A percentile compares a stretch with the other conserved stretches of the same genome.
Conservation (phyloP, 2,329 filamentous ascomycete species). For the Trichoderma lentiforme region DNA sequence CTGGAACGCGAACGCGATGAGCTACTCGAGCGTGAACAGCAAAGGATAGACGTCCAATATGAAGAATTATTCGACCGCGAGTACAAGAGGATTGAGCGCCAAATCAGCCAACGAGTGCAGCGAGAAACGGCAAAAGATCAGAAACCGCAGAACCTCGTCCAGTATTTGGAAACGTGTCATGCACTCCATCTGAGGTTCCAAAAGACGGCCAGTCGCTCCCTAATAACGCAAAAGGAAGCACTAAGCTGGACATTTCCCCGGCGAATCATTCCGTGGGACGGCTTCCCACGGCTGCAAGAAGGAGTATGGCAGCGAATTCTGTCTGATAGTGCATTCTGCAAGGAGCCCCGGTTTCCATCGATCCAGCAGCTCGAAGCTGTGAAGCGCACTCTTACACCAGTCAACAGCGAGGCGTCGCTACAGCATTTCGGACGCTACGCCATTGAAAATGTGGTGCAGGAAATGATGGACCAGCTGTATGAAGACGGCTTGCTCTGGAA, state of each 20-base stretch:
- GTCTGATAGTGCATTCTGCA: conserved; percentile 24
- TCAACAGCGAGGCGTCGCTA: conserved; percentile 36
- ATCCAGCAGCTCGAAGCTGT: conserved; percentile 35
- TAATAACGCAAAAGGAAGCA: background rate
- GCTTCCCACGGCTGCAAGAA: background rate
- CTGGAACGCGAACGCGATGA: conserved; percentile 5
- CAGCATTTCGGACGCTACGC: conserved; percentile 33
- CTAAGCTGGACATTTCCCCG: conserved; percentile 10
- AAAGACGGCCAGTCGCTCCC: background rate
- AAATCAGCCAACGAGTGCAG: background rate
- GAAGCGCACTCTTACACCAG: conserved; percentile 27
- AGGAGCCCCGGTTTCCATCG: conserved; percentile 31
- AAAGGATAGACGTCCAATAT: background rate
- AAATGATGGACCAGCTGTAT: conserved; percentile 30
- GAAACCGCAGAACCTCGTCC: background rate
- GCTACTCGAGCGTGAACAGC: background rate
- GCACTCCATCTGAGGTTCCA: background rate
- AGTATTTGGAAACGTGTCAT: background rate
- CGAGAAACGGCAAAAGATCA: background rate
- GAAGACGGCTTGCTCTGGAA: conserved; percentile 28
- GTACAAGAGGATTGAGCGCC: background rate
- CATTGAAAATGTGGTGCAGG: conserved; percentile 36
- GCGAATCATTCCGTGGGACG: conserved; percentile 1
- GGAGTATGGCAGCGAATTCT: background rate
- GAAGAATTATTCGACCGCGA: conserved; percentile 2